Evolutionary conservation across 2,329 filamentous ascomycete species (phyloP), one percentile per base, ranked within the genome.

Genomic region (Stagonosporopsis chrysanthemi): DNA sequence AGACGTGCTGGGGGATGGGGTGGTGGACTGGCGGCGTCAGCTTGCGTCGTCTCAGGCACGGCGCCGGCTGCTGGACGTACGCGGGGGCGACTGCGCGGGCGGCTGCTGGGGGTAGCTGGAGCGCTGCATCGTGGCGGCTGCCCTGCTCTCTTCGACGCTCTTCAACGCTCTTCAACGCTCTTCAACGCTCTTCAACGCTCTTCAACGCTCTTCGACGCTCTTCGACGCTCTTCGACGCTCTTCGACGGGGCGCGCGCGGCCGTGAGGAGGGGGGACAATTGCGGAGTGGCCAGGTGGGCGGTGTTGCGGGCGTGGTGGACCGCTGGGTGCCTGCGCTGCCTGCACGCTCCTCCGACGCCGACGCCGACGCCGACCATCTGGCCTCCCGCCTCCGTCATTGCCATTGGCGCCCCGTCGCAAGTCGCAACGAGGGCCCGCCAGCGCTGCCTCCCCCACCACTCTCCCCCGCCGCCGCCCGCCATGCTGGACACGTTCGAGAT

Each of bases 401-500:
- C n/a, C n/a, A n/a, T n/a, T n/a, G n/a, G n/a, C n/a, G n/a, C 26
- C 26, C 55, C 33, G 33, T n/a, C 33, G 3, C 12, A 35, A 2
- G 56, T 39, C 55, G 19, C 14, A 15, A 28, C n/a, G 47, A 50
- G 46, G 53, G 31, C 44, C 52, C 45, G 35, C 47, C 31, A n/a
- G 24, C 45, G 41, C 40, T 41, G 31, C 44, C 49, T 24, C 36
- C 49, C 26, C 44, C 35, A 56, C 53, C 54, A 56, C 36, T 48
- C 46, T 39, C 22, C 24, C 45, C 28, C 46, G 12, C 56, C 52
- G 39, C 52, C 14, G 54, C 29, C 38, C 57, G 53, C 56, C 52
- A 98, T 98, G 94, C 81, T 99, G 79, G 95, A 99, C 81, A 90
- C 91, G 15, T 99, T 99, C 77, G 94, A 99, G 79, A 95, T 99